Conservation (phyloP, 2,329 filamentous ascomycete genomes). For the Fonsecaea pugnacius region DNA sequence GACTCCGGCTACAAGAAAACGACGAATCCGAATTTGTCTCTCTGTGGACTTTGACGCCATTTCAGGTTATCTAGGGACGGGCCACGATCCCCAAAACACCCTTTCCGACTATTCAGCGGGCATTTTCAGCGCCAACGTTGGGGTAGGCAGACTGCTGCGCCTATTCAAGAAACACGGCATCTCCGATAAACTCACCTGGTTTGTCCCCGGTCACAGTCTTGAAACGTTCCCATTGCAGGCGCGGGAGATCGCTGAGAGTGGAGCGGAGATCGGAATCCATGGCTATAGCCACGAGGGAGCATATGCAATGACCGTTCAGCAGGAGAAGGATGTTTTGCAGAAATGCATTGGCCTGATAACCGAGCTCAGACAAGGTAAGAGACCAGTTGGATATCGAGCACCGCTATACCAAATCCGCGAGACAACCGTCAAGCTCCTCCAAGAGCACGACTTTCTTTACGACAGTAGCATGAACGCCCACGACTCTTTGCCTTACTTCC, state of each 20-base stretch:
- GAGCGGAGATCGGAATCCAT: constrained; percentile 50
- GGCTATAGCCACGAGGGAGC: constrained; percentile 47
- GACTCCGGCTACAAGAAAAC: constrained; percentile 21
- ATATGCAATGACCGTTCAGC: constrained; percentile 49
- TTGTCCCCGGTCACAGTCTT: constrained; percentile 63
- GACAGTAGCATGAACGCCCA: constrained; percentile 58
- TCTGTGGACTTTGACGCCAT: constrained; percentile 63
- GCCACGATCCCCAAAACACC: constrained; percentile 56
- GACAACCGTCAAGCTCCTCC: constrained; percentile 54
- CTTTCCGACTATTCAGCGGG: constrained; percentile 61
- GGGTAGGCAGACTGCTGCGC: constrained; percentile 59
- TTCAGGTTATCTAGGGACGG: constrained; percentile 64
- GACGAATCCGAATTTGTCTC: constrained; percentile 40
- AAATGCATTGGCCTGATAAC: constrained; percentile 55
- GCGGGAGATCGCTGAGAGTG: constrained; percentile 55
- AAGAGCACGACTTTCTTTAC: constrained; percentile 56
- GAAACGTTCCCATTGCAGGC: constrained; percentile 62
- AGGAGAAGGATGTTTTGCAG: constrained; percentile 56
- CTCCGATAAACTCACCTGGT: constrained; percentile 62
- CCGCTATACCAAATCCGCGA: constrained; percentile 58
- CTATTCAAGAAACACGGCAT: constrained; percentile 59
- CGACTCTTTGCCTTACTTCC: constrained; percentile 56
- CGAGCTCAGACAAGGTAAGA: constrained; percentile 48
- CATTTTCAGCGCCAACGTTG: constrained; percentile 62
- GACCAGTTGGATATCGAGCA: constrained; percentile 56